Base-by-base conservation (phyloP, 176 grass and related monocot genomes). In the Juncus effusus region DNA sequence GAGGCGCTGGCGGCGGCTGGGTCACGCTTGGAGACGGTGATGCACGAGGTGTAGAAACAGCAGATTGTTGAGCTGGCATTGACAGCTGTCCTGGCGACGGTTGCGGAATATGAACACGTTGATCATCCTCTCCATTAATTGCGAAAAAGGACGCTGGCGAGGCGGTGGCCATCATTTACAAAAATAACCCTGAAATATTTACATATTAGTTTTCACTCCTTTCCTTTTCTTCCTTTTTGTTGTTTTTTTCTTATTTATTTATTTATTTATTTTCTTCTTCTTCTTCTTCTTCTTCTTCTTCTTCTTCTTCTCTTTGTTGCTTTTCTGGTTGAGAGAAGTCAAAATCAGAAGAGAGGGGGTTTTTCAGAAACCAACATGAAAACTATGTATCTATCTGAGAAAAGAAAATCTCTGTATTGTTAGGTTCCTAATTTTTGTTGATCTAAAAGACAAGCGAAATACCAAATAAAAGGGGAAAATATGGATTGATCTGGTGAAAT, bases 141-240 rank as follows among this genome's bases (percentile, higher is more conserved):
- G 79, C 84, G 35, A 96, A 96, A 77, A 91, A 96, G 42, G 87
- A 67, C 5, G 70, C 74, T 51, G 87, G 82, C 13, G 87, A 85
- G 53, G 90, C 57, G 63, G 83, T 80, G 13, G 90, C 81, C 80
- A 84, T 87, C 73, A 76, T 70, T 62, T 63, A 74, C 59, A 40
- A 83, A 76, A 59, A 41, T 42, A 90, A 90, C 74, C 68, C 68
- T 77, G 65, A 59, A 75, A 47, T 60, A 47, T 64, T 75, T 39
- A 62, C 52, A 62, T 75, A 53, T 75, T 75, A 75, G 57, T 42
- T 64, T 64, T 40, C 50, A 13, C 60, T 54, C 44, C 41, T 75
- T 75, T 64, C 16, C 58, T 59, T 75, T 55, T 63, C 70, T 74
- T 52, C 36, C 56, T 74, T 67, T 67, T 39, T 67, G 6, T 36